Evolutionary conservation across 768 basidiomycete species (phyloP), one percentile per base, ranked within the genome.

Genomic region (Psilocybe subaeruginosa): DNA sequence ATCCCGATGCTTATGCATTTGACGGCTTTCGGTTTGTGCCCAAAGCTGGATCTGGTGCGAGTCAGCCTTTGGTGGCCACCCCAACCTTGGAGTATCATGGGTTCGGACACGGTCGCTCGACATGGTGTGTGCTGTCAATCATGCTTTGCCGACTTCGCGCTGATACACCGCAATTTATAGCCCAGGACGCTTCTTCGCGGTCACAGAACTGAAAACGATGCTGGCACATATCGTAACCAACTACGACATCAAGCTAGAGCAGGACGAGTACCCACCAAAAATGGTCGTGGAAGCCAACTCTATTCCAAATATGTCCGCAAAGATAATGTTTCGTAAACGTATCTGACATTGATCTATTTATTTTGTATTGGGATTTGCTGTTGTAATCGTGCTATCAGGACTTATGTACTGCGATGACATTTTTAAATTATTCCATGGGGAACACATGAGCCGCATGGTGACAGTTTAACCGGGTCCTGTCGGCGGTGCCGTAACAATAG

Each of bases 141-240:
- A 29, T 37, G 8, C 29, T 33, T 54, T 23, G 5, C 33, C 29
- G 9, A 8, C 23, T 19, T 57, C 4, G 7, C 8, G 49, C 50
- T 14, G 23, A 45, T 6, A 43, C n/a, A 16, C 27, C 17, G 50
- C 29, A 35, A 23, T 11, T 31, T 17, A 6, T 14, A 64, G 73
- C 49, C 76, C 78, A 5, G 76, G 80, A 17, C 74, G 82, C 0
- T 81, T 80, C 67, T 80, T 83, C 60, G 80, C 78, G 2, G 73
- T 78, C 0, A 67, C 60, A 5, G 77, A 78, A 61, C 49, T 83
- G 29, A 84, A 84, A 64, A 59, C 74, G 0, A 77, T 84, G 72
- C 57, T 85, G 45, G 80, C 82, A 0, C 73, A 81, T 39, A 62
- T 80, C 17, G 63, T 84, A 19, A 43, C 70, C 56, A 71, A 74